Evolutionary conservation across 1,139 yeast genomes (phyloP), one percentile per base, ranked within the genome.

Genomic region (Trichomonascaceae sp.): DNA sequence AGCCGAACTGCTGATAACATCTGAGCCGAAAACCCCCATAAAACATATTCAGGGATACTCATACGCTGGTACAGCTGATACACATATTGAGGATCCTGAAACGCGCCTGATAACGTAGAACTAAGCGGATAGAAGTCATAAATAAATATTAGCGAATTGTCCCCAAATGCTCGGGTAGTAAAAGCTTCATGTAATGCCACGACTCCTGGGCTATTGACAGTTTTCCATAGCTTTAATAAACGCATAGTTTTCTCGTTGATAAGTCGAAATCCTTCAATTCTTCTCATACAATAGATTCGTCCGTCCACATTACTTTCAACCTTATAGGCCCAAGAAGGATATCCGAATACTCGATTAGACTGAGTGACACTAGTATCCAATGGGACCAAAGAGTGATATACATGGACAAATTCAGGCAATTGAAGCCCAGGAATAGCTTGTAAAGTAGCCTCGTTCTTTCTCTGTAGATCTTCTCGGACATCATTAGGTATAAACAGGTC

Each of bases 321-420:
- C 68, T 91, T 91, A 73, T 85, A 93, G 15, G 86, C 73, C 52
- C 86, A 77, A 52, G 84, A 80, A 2, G 79, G 76, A 55, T 80
- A 77, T 0, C 85, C 86, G 73, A 83, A 87, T 18, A 81, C 76
- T 55, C 78, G 76, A 4, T 80, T 77, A 20, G 70, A 72, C 53
- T 73, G 75, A 51, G 84, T 87, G 56, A 77, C 73, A 19, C 78
- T 77, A 53, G 77, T 75, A 67, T 90, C 96, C 52, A 93, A 76
- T 1, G 97, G 96, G 41, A 87, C 93, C 56, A 93, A 75, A 17
- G 95, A 85, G 70, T 89, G 96, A 70, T 90, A 93, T 15, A 79
- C 82, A 57, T 85, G 86, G n/a, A 93, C 86, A 59, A 81, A 80
- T 39, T 83, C 85, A 0, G 96, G 96, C 47, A 88, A 72, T 50